phyloP scores from a whole-genome alignment of 805 yeast genomes.

The Lipomyces anomalus region DNA sequence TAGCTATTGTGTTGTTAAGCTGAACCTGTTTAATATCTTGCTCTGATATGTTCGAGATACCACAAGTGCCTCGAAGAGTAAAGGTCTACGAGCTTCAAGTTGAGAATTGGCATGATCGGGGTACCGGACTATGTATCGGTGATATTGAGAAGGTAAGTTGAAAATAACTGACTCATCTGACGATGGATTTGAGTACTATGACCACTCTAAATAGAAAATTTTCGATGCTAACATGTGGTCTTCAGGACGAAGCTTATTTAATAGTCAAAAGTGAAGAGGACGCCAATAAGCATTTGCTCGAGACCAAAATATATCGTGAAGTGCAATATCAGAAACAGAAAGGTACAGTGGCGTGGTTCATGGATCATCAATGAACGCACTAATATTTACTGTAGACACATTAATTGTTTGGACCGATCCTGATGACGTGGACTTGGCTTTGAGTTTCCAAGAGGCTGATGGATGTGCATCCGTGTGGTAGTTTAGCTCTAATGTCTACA shows the following conservation, averaged over 20 bases:
- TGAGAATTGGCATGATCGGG: slow-evolving; percentile 85
- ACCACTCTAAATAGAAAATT: too few relatives aligned
- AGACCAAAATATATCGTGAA: slow-evolving; percentile 62
- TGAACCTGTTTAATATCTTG: too few relatives aligned
- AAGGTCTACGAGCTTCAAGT: slow-evolving; percentile 81
- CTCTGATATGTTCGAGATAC: slow-evolving; percentile 26
- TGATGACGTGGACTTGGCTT: slow-evolving; percentile 57
- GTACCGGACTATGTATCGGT: slow-evolving; percentile 87
- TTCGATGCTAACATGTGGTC: neutral
- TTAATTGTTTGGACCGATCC: slow-evolving; percentile 88
- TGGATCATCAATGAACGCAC: neutral
- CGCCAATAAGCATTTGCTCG: slow-evolving; percentile 52
- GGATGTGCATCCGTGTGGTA: slow-evolving; percentile 76
- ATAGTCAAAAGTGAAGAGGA: slow-evolving; percentile 68
- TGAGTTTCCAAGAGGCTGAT: slow-evolving; percentile 84
- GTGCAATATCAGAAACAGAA: slow-evolving; percentile 90
- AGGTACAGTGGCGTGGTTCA: slow-evolving; percentile 11
- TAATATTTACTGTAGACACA: slow-evolving; percentile 46
- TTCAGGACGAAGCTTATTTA: slow-evolving; percentile 43
- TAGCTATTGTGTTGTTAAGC: too few relatives aligned
- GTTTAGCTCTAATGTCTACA: neutral
- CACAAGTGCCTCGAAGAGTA: slow-evolving; percentile 63
- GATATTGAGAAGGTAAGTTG: slow-evolving; percentile 39
- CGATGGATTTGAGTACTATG: slow-evolving; percentile 29
- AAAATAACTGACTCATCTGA: neutral